phyloP scores from a whole-genome alignment of 371 early-diverging fungal species.

The Mortierella sp. region DNA sequence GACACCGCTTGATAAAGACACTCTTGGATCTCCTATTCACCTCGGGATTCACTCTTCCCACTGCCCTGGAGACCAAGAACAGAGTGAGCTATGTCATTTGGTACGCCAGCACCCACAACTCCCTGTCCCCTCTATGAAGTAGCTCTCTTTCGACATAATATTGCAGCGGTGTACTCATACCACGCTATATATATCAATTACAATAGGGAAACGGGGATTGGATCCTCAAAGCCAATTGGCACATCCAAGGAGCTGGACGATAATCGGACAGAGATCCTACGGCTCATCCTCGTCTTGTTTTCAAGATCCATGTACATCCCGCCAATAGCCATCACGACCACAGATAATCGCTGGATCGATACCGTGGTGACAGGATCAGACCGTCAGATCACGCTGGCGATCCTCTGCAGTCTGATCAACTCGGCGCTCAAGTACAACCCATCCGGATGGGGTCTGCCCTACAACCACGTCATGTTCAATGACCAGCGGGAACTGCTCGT shows the following conservation, averaged over 20 bases:
- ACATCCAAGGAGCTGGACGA: conserved; percentile 76
- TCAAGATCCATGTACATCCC: conserved; percentile 86
- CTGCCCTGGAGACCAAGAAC: conserved; percentile 63
- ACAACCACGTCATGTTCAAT: conserved; percentile 83
- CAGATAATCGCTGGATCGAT: conserved; percentile 73
- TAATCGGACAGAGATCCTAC: conserved; percentile 82
- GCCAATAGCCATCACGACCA: conserved; percentile 68
- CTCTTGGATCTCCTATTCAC: conserved; percentile 77
- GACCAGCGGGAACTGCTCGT: conserved; percentile 82
- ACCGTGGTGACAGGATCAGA: conserved; percentile 73
- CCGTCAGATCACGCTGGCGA: conserved; percentile 78
- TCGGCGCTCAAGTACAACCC: conserved; percentile 85
- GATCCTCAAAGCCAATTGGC: conserved; percentile 75
- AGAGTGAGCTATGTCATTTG: conserved; percentile 84
- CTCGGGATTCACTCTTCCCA: conserved; percentile 85
- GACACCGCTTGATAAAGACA: conserved; percentile 61
- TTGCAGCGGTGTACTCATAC: not conserved
- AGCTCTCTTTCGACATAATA: not conserved
- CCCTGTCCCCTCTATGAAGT: not conserved
- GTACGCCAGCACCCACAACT: conserved; percentile 33
- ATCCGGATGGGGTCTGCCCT: conserved; percentile 89
- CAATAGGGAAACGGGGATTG: conserved; percentile 78
- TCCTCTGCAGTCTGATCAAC: conserved; percentile 88
- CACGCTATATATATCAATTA: too few relatives aligned
- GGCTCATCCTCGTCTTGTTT: conserved; percentile 80